Evolutionary conservation across 768 basidiomycete genomes (phyloP).

Genomic region (Paxillus involutus): DNA sequence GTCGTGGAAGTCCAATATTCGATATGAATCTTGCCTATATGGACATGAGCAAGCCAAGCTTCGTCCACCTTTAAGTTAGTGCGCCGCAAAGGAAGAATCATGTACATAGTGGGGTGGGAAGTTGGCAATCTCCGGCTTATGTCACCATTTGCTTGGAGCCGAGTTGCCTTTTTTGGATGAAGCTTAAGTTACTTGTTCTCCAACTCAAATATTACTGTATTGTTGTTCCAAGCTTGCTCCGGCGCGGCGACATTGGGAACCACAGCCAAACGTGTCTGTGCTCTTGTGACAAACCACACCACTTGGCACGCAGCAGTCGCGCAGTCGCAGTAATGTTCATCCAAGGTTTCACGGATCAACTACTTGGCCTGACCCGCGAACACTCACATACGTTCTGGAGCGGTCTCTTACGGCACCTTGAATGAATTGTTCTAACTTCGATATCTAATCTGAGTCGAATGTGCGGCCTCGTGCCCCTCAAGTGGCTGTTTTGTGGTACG

Average conservation of each 20-base stretch:
- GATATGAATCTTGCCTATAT: neutral
- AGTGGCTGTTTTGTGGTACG: too few relatives aligned
- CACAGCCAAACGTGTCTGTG: neutral
- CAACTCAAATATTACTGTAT: too few relatives aligned
- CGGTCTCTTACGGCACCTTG: neutral
- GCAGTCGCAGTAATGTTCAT: too few relatives aligned
- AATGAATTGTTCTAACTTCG: neutral
- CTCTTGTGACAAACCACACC: too few relatives aligned
- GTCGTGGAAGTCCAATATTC: constrained; percentile 8
- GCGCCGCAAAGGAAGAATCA: neutral
- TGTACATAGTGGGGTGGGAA: neutral
- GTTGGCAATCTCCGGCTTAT: neutral
- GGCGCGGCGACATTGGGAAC: neutral
- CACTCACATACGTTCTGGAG: neutral
- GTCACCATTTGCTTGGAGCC: neutral
- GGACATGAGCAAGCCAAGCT: neutral
- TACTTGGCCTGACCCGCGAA: too few relatives aligned
- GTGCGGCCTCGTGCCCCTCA: neutral
- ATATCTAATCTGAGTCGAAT: neutral
- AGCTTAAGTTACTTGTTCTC: too few relatives aligned
- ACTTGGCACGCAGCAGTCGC: too few relatives aligned
- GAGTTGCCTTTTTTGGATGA: neutral
- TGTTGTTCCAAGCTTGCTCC: too few relatives aligned
- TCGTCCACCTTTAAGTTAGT: neutral
- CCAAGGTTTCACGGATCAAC: neutral